Evolutionary conservation across 2,329 filamentous ascomycete genomes (phyloP).

Genomic region (Aspergillus clavatus): DNA sequence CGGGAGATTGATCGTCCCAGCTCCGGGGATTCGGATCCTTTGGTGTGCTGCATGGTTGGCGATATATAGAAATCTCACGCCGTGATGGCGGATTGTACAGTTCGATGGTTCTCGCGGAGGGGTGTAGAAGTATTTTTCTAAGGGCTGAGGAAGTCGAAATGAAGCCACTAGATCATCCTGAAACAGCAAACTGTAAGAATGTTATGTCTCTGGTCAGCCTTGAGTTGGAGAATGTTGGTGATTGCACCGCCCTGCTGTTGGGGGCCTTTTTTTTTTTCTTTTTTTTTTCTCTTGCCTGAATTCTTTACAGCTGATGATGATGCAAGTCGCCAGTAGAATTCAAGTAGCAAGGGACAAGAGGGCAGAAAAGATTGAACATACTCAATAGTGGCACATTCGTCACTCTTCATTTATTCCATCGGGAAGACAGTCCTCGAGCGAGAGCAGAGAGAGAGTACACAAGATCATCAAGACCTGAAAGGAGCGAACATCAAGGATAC

Average conservation of each 20-base stretch:
- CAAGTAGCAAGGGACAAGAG: not conserved
- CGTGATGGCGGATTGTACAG: not conserved
- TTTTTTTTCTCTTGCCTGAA: too few relatives aligned
- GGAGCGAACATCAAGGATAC: not conserved
- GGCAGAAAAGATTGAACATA: not conserved
- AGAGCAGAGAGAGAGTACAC: not conserved
- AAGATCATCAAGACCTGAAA: not conserved
- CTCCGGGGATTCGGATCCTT: conserved; percentile 28
- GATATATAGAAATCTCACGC: conserved; percentile 9
- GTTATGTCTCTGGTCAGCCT: not conserved
- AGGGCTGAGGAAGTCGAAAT: not conserved
- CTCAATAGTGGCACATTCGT: not conserved
- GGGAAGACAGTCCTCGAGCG: not conserved
- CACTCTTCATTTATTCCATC: not conserved
- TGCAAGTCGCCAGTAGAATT: too few relatives aligned
- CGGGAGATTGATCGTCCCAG: conserved; percentile 26
- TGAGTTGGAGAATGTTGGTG: not conserved
- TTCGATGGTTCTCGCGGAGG: not conserved
- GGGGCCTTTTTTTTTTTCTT: not conserved
- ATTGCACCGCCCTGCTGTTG: not conserved
- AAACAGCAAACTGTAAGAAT: not conserved
- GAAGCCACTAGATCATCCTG: not conserved
- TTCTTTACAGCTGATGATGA: not conserved
- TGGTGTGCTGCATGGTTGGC: conserved; percentile 31
- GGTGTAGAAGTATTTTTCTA: not conserved